phyloP scores from a whole-genome alignment of 2,329 filamentous ascomycete genomes.

The Rutstroemia sydowiana region DNA sequence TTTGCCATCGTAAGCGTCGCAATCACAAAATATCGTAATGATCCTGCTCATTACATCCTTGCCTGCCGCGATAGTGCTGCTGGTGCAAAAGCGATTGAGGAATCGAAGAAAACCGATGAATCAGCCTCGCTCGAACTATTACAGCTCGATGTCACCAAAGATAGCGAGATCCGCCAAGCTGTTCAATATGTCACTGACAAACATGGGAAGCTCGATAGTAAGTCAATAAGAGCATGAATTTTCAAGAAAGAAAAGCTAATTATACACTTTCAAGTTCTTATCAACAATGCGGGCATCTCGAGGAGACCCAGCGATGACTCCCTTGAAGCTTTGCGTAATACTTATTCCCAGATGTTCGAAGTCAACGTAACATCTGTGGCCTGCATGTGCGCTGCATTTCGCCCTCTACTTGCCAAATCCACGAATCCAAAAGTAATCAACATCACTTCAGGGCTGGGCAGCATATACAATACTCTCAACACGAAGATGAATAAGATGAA shows the following conservation, averaged over 20 bases:
- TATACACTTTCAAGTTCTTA: not conserved
- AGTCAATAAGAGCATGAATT: not conserved
- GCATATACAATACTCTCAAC: not conserved
- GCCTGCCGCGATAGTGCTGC: slow-evolving; percentile 21
- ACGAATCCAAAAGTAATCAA: slow-evolving; percentile 29
- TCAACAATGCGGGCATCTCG: not conserved
- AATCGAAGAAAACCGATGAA: slow-evolving; percentile 19
- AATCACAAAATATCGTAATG: slow-evolving; percentile 19
- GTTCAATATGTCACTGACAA: slow-evolving; percentile 17
- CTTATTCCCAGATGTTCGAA: slow-evolving; percentile 24
- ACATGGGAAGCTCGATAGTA: slow-evolving; percentile 27
- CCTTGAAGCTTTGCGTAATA: not conserved
- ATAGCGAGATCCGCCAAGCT: slow-evolving; percentile 22
- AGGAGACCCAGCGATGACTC: not conserved
- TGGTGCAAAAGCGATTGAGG: slow-evolving; percentile 25
- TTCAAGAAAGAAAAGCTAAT: slow-evolving; percentile 23
- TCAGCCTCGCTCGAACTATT: slow-evolving; percentile 22
- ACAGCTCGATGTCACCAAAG: slow-evolving; percentile 26
- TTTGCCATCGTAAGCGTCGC: slow-evolving; percentile 29
- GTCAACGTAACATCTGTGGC: slow-evolving; percentile 38
- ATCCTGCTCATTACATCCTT: slow-evolving; percentile 27
- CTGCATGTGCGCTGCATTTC: slow-evolving; percentile 28
- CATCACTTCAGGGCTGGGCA: slow-evolving; percentile 23
- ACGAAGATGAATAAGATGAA: no score
- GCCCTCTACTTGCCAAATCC: slow-evolving; percentile 26